Percentiles rank a stretch among this genome's conserved stretches.
phyloP scores from a whole-genome alignment of 768 basidiomycete species.

The Podaxis mareebaensis region DNA sequence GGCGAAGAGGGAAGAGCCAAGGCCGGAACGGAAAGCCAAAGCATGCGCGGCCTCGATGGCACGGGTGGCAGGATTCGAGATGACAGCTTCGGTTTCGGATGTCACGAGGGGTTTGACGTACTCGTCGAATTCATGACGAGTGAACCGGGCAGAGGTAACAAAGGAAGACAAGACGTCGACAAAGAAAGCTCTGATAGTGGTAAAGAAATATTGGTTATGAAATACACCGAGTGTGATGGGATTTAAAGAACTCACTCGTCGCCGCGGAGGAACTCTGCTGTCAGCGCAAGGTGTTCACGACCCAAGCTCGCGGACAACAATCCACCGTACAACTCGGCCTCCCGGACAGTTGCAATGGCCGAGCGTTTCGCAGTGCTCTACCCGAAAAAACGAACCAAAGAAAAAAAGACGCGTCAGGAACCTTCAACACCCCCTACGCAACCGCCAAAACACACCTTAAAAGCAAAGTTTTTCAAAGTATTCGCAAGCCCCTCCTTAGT shows the following conservation, averaged over 20 bases:
- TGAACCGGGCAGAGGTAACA: conserved; percentile 80
- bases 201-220: conserved; percentile 6
- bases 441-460: conserved; percentile 70
- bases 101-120: conserved; percentile 70
- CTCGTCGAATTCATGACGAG: conserved; percentile 76
- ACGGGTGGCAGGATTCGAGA: conserved; percentile 57
- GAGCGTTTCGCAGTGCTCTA: conserved; percentile 88
- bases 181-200: conserved; percentile 71
- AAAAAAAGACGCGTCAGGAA: not conserved
- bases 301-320: conserved; percentile 82
- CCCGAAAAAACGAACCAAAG: not conserved
- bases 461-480: conserved; percentile 96
- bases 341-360: conserved; percentile 85
- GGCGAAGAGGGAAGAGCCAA: conserved; percentile 89
- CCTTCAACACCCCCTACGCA: not conserved
- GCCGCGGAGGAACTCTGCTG: conserved; percentile 92
- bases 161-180: conserved; percentile 85
- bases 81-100: conserved; percentile 65
- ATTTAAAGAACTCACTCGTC: conserved; percentile 77
- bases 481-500: conserved; percentile 88
- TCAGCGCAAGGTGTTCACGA: conserved; percentile 89
- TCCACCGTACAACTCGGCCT: conserved; percentile 93
- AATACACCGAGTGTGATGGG: not conserved
- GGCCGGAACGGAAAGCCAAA: conserved; percentile 91
- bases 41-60: conserved; percentile 88